These are phyloP conservation scores for Aegilops longissima DNA, from an alignment of 176 grass and related monocot species.

Conservation along the genomic window DNA sequence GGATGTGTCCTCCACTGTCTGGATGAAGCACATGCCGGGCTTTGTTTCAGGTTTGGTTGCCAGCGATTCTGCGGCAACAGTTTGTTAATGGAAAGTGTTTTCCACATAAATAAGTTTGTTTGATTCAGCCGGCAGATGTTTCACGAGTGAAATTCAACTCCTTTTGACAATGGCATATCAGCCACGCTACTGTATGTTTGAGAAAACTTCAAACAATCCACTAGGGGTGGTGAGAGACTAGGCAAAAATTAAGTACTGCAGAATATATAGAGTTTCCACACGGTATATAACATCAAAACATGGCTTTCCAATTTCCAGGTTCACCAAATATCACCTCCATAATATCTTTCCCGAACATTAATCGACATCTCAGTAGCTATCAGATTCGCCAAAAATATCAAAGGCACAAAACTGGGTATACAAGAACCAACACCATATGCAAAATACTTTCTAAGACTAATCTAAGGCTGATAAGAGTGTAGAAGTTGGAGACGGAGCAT, in stretches of 20 bases:
- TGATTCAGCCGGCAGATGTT: too few relatives aligned
- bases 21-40: too few relatives aligned
- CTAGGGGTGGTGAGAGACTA: too few relatives aligned
- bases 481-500: background rate
- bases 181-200: too few relatives aligned
- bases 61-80: too few relatives aligned
- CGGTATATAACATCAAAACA: background rate
- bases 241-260: background rate
- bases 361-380: background rate
- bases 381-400: background rate
- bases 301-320: background rate
- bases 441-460: background rate
- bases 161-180: too few relatives aligned
- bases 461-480: background rate
- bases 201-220: too few relatives aligned
- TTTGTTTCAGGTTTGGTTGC: too few relatives aligned
- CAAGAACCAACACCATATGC: background rate
- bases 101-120: too few relatives aligned
- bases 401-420: background rate
- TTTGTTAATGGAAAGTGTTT: too few relatives aligned
- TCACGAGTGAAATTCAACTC: too few relatives aligned
- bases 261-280: background rate
- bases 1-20: too few relatives aligned
- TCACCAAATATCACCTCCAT: background rate
- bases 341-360: background rate